Percentiles rank a stretch among this genome's conserved stretches.
These are phyloP conservation scores for Chrysophaeum taylorii DNA, from an alignment of 352 stramenopile species.

Conservation along the genomic window DNA sequence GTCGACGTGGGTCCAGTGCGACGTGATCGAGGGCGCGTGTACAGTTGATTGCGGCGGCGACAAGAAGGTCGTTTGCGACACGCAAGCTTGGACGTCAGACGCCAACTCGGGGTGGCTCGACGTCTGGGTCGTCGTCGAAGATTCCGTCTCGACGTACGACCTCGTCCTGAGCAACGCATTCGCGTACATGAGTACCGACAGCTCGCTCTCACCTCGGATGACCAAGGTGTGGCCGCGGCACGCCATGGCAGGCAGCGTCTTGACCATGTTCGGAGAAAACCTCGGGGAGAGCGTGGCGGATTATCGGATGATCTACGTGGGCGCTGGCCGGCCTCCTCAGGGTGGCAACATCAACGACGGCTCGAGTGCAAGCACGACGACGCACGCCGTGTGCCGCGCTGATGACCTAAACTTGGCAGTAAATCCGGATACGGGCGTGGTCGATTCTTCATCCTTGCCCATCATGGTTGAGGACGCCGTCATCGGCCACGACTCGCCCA, in stretches of 20 bases:
- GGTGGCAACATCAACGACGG: conserved; percentile 20
- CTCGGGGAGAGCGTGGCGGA: conserved; percentile 17
- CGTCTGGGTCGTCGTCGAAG: conserved; percentile 3
- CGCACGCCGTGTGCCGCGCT: conserved; percentile 19
- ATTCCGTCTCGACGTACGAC: background rate
- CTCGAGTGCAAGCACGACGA: background rate
- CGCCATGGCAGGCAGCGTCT: background rate
- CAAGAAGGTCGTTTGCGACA: conserved; percentile 23
- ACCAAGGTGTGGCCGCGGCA: background rate
- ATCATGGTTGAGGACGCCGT: conserved; percentile 22
- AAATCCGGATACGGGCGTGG: background rate
- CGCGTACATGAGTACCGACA: background rate
- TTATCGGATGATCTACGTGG: conserved; percentile 22
- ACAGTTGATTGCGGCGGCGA: conserved; percentile 23
- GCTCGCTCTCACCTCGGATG: background rate
- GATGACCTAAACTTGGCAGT: conserved; percentile 20
- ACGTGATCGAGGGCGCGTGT: conserved; percentile 24
- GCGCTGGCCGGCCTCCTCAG: conserved; percentile 19
- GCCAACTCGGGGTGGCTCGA: background rate
- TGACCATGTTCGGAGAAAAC: conserved; percentile 12
- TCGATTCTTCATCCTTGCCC: conserved; percentile 12
- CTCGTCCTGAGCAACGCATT: background rate
- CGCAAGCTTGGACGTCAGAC: background rate
- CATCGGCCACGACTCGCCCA: conserved; percentile 17
- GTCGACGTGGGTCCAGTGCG: conserved; percentile 13